Evolutionary conservation across 257 asterid genomes (phyloP).

Genomic region (Solanum peruvianum): DNA sequence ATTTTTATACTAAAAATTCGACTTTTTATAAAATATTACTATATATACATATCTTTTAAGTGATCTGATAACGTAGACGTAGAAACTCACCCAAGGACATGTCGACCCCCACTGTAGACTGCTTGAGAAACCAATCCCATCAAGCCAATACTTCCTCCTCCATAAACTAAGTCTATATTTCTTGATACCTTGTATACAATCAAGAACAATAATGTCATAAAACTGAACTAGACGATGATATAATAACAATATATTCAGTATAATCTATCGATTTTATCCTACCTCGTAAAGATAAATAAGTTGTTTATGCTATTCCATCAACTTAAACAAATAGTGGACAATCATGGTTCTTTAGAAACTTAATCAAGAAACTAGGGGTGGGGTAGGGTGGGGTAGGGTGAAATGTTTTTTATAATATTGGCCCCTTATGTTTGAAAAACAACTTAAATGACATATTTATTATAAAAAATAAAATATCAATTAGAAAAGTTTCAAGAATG

Average conservation of each 20-base stretch:
- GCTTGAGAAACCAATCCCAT: conserved; percentile 35
- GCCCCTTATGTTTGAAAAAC: neutral
- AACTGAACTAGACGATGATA: neutral
- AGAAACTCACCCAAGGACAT: conserved; percentile 26
- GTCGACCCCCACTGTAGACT: conserved; percentile 25
- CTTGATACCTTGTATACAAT: conserved; percentile 15
- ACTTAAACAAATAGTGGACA: neutral
- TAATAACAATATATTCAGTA: neutral
- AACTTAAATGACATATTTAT: neutral
- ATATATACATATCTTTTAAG: neutral
- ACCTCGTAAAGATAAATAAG: neutral
- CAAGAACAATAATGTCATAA: neutral
- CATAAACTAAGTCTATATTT: conserved; percentile 27
- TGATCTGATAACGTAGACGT: neutral
- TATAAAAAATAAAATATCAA: neutral
- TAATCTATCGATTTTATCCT: neutral
- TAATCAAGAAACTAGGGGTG: neutral
- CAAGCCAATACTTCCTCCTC: conserved; percentile 35
- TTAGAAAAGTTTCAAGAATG: neutral
- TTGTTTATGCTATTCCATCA: neutral
- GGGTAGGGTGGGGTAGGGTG: neutral
- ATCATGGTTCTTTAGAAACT: neutral
- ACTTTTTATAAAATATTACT: neutral
- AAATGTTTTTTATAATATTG: neutral
- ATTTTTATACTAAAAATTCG: neutral